These are phyloP conservation scores for Fonsecaea nubica DNA, from an alignment of 2,329 filamentous ascomycete species.

Conservation along the genomic window DNA sequence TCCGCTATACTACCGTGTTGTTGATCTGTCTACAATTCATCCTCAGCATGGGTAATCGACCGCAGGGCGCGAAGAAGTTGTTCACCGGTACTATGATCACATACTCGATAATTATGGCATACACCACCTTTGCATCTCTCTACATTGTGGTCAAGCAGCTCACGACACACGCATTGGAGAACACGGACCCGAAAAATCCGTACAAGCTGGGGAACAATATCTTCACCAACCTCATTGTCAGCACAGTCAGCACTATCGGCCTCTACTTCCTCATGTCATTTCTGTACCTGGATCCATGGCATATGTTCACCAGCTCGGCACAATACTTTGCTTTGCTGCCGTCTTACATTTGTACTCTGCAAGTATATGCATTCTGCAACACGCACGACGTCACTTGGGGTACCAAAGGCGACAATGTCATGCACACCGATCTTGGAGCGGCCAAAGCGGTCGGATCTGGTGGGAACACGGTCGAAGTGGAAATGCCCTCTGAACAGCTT, in stretches of 20 bases:
- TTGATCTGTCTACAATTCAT: constrained; percentile 96
- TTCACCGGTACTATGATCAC: constrained; percentile 87
- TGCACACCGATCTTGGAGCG: constrained; percentile 88
- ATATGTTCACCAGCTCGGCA: constrained; percentile 90
- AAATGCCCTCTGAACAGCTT: constrained; percentile 97
- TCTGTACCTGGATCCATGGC: constrained; percentile 97
- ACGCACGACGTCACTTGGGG: constrained; percentile 99
- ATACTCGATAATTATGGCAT: constrained; percentile 94
- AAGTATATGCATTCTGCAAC: constrained; percentile 99
- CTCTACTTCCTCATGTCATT: constrained; percentile 97
- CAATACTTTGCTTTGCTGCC: constrained; percentile 95
- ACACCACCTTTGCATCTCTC: constrained; percentile 86
- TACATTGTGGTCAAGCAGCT: constrained; percentile 91
- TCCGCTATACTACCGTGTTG: constrained; percentile 84
- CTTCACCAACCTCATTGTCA: constrained; percentile 94
- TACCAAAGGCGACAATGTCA: constrained; percentile 96
- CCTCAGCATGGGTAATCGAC: constrained; percentile 91
- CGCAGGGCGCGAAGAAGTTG: constrained; percentile 90
- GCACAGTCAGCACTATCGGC: constrained; percentile 84
- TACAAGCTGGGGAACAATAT: constrained; percentile 79
- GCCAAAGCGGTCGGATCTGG: constrained; percentile 73
- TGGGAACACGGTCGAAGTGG: constrained; percentile 83
- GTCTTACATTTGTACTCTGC: constrained; percentile 92
- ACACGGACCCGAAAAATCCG: constrained; percentile 46
- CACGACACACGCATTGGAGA: constrained; percentile 54